phyloP scores from a whole-genome alignment of 257 asterid genomes.

The Cynanchum wilfordii region DNA sequence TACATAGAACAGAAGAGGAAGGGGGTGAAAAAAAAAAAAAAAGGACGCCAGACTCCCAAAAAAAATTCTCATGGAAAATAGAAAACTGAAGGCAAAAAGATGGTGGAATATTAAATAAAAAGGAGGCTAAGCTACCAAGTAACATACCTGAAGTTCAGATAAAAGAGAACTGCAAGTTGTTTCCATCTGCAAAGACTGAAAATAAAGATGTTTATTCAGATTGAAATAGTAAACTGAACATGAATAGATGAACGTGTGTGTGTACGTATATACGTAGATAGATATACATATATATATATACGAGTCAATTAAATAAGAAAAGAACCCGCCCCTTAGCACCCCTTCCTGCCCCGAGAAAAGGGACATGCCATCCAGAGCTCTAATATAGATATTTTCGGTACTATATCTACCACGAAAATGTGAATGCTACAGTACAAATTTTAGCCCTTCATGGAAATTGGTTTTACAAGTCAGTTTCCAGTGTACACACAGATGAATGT shows the following conservation, averaged over 20 bases:
- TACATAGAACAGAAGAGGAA: background rate
- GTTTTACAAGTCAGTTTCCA: background rate
- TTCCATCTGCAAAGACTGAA: slow-evolving; percentile 37
- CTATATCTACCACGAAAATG: background rate
- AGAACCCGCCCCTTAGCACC: background rate
- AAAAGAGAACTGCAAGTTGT: slow-evolving; percentile 66
- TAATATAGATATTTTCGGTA: background rate
- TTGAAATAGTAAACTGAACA: background rate
- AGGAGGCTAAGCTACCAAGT: background rate
- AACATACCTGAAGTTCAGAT: slow-evolving; percentile 71
- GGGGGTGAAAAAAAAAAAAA: background rate
- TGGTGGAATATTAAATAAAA: background rate
- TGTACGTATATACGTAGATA: too few relatives aligned
- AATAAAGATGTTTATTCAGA: background rate
- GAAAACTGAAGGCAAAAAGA: background rate
- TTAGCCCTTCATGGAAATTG: background rate
- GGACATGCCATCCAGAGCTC: background rate
- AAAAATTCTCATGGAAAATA: background rate
- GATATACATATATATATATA: too few relatives aligned
- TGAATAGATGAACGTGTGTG: background rate
- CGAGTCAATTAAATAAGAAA: background rate
- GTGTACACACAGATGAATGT: background rate
- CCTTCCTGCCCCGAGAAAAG: too few relatives aligned
- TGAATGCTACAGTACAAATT: background rate
- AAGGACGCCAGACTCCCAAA: background rate